Conservation (phyloP, 2,329 filamentous ascomycete species). For the Tolypocladium cylindrosporum region DNA sequence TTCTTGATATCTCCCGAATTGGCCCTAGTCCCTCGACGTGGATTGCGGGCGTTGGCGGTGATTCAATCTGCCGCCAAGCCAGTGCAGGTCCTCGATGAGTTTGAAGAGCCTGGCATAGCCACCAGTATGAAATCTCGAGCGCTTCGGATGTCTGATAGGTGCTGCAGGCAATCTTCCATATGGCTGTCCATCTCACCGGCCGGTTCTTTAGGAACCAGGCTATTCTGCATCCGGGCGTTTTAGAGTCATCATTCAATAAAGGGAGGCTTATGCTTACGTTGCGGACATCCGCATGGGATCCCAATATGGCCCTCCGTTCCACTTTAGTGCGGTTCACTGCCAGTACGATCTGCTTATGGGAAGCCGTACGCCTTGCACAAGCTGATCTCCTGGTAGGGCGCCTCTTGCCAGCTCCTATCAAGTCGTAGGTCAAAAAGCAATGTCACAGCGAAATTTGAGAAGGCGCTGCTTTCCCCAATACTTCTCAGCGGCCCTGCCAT, state of each 20-base stretch:
- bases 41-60: background rate
- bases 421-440: conserved; percentile 10
- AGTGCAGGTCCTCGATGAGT: background rate
- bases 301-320: background rate
- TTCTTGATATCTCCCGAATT: background rate
- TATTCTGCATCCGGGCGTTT: conserved; percentile 3
- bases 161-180: conserved; percentile 40
- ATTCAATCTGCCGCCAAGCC: background rate
- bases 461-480: conserved; percentile 4
- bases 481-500: conserved; percentile 6
- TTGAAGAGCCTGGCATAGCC: conserved; percentile 16
- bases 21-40: background rate
- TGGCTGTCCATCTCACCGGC: conserved; percentile 40
- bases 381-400: conserved; percentile 7
- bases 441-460: conserved; percentile 7
- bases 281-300: background rate
- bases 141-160: conserved; percentile 31
- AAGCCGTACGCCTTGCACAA: conserved; percentile 5
- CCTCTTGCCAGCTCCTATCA: conserved; percentile 4
- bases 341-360: conserved; percentile 6
- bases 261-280: background rate
- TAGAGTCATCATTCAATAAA: background rate
- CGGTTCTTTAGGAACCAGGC: conserved; percentile 24
- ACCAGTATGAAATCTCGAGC: conserved; percentile 35
- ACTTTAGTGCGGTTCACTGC: background rate